A percentile compares a stretch with the other conserved stretches of the same genome.
Conservation (phyloP, 345 rosid species). For the Lagerstroemia speciosa region DNA sequence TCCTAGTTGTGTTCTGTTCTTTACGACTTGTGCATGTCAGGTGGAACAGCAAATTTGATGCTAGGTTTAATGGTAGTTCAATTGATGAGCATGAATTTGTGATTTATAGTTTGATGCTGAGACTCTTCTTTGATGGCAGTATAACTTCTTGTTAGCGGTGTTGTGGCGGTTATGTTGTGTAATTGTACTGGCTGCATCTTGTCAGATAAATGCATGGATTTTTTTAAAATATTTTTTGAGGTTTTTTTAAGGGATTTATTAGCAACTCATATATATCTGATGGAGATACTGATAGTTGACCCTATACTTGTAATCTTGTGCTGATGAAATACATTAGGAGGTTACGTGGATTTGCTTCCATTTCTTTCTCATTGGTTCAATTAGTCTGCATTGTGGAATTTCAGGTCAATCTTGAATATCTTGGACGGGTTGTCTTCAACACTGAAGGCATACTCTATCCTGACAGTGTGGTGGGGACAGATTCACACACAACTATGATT, state of each 20-base stretch:
- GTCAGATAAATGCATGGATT: background rate
- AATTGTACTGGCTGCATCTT: too few species aligned
- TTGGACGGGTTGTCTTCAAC: conserved; percentile 96
- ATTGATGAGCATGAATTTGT: background rate
- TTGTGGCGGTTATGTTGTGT: background rate
- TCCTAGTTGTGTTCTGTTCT: background rate
- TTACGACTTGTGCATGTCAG: background rate
- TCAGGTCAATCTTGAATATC: conserved; percentile 96
- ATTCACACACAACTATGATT: conserved; percentile 99
- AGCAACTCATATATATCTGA: too few species aligned
- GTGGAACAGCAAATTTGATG: background rate
- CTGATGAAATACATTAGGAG: too few species aligned
- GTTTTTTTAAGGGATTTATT: too few species aligned
- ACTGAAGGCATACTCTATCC: conserved; percentile 68
- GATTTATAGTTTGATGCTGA: background rate
- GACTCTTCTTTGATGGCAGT: background rate
- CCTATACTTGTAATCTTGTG: too few species aligned
- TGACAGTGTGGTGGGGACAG: conserved; percentile 98
- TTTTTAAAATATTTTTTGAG: background rate
- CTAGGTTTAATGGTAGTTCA: background rate
- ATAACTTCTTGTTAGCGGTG: background rate
- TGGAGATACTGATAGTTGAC: too few species aligned
- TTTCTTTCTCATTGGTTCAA: background rate
- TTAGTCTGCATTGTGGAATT: conserved; percentile 16
- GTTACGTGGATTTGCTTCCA: background rate